phyloP scores from a whole-genome alignment of 2,329 filamentous ascomycete genomes.

The Mycosphaerelloides madeirae region DNA sequence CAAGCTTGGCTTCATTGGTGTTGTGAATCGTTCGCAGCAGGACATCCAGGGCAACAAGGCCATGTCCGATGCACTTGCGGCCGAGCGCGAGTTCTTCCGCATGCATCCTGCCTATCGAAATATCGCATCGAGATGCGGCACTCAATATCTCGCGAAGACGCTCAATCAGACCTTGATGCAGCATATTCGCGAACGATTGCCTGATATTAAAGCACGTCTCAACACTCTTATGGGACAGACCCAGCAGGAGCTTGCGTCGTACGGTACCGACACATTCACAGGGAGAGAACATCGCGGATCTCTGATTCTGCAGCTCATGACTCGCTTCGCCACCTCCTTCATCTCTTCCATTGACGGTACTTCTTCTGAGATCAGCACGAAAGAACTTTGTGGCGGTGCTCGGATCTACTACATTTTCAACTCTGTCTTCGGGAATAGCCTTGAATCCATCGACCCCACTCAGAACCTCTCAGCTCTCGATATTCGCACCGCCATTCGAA shows the following conservation, averaged over 20 bases:
- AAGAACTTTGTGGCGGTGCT: constrained; percentile 90
- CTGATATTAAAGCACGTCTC: constrained; percentile 94
- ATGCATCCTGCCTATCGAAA: constrained; percentile 97
- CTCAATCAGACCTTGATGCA: constrained; percentile 93
- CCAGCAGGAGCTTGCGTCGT: constrained; percentile 95
- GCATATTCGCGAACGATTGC: constrained; percentile 90
- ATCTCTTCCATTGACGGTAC: constrained; percentile 98
- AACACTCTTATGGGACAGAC: constrained; percentile 99
- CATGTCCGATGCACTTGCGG: constrained; percentile 83
- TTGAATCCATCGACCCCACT: constrained; percentile 94
- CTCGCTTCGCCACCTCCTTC: constrained; percentile 93
- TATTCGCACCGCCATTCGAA: constrained; percentile 94
- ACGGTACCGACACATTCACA: constrained; percentile 95
- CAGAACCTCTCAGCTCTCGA: constrained; percentile 91
- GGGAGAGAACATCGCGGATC: constrained; percentile 95
- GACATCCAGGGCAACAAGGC: constrained; percentile 95
- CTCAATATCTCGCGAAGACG: constrained; percentile 88
- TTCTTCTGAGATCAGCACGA: constrained; percentile 96
- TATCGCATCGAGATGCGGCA: constrained; percentile 89
- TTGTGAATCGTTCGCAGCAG: constrained; percentile 96
- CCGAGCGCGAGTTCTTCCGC: constrained; percentile 91
- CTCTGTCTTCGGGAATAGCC: constrained; percentile 92
- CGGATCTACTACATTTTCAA: constrained; percentile 99
- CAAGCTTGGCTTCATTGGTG: constrained; percentile 95
- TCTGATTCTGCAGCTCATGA: constrained; percentile 95